A percentile compares a stretch with the other conserved stretches of the same genome.
phyloP scores from a whole-genome alignment of 768 basidiomycete genomes.

The Rhizopogon salebrosus region DNA sequence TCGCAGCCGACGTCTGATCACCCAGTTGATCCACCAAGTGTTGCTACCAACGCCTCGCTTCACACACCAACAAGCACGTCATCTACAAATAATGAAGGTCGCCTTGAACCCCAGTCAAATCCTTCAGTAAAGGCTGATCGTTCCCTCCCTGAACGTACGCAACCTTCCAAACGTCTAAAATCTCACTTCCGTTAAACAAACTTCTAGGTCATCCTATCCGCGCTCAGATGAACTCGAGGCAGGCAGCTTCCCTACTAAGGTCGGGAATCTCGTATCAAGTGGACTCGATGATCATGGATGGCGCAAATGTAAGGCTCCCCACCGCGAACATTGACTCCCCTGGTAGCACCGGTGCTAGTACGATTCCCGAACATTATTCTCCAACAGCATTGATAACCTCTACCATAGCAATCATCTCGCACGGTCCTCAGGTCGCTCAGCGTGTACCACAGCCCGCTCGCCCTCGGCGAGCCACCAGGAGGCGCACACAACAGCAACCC shows the following conservation, averaged over 20 bases:
- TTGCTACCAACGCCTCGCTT: neutral
- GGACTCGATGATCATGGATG: neutral
- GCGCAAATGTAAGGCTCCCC: neutral
- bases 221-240: neutral
- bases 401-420: neutral
- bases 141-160: neutral
- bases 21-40: neutral
- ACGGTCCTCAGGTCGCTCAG: neutral
- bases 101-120: neutral
- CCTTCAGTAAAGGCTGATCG: neutral
- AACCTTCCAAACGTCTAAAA: too few species aligned
- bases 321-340: neutral
- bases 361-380: neutral
- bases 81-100: too few species aligned
- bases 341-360: neutral
- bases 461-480: neutral
- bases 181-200: neutral
- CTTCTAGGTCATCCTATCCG: neutral
- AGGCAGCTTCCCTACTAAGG: neutral
- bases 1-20: neutral
- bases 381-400: neutral
- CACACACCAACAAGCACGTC: neutral
- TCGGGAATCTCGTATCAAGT: neutral
- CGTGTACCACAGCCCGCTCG: neutral
- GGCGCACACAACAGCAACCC: neutral